phyloP scores from a whole-genome alignment of 2,329 filamentous ascomycete genomes.

The Fusarium agapanthi region DNA sequence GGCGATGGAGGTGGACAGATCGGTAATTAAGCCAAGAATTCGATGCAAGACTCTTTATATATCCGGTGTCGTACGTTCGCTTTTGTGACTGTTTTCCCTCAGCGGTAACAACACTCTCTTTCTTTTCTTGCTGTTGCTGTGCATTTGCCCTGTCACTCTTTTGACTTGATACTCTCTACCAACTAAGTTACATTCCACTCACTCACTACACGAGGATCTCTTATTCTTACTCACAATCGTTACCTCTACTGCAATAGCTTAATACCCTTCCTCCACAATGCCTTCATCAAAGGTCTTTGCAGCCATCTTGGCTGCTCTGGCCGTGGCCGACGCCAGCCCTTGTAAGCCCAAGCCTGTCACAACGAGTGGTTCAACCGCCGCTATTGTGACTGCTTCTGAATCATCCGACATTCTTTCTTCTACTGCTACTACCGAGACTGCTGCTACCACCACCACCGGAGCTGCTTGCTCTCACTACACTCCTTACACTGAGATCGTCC shows the following conservation, averaged over 20 bases:
- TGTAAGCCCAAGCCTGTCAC: conserved; percentile 26
- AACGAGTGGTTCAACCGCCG: conserved; percentile 11
- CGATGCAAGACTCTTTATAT: conserved; percentile 11
- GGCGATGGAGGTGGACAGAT: conserved; percentile 1
- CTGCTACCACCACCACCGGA: conserved; percentile 17
- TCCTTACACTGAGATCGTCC: neutral
- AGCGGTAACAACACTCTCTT: conserved; percentile 27
- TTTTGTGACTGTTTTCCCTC: neutral
- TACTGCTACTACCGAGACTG: conserved; percentile 6
- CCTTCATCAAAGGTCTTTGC: conserved; percentile 32
- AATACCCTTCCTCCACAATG: conserved; percentile 14
- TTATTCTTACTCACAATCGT: conserved; percentile 17
- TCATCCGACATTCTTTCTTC: conserved; percentile 10
- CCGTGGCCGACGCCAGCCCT: conserved; percentile 22
- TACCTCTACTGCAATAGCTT: neutral
- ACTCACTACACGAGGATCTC: conserved; percentile 4
- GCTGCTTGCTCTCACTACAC: conserved; percentile 23
- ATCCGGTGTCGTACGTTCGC: neutral
- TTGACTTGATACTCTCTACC: conserved; percentile 10
- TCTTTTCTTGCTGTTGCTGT: conserved; percentile 26
- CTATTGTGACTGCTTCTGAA: conserved; percentile 13
- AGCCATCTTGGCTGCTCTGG: conserved; percentile 31
- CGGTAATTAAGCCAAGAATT: conserved; percentile 1
- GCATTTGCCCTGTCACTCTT: conserved; percentile 21
- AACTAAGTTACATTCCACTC: conserved; percentile 22